Conservation (phyloP, 306 rosid species). For the Gastrolobium villosum region DNA sequence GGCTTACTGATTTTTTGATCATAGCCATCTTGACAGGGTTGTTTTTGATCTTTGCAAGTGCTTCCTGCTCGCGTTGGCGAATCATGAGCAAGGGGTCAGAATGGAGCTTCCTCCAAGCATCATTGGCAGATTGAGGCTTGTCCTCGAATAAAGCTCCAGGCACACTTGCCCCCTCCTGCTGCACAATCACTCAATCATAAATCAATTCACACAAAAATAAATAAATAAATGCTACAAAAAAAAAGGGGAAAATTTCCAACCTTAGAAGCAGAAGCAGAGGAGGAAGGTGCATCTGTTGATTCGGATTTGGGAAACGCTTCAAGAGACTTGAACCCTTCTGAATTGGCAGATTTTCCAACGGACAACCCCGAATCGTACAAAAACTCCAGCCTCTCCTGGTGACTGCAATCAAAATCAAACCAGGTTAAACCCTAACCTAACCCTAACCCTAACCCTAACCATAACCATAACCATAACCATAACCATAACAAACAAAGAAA, state of each 20-base stretch:
- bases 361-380: constrained; percentile 91
- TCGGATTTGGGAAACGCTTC: constrained; percentile 72
- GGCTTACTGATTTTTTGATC: constrained; percentile 83
- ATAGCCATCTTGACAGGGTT: constrained; percentile 96
- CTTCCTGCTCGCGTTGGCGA: constrained; percentile 94
- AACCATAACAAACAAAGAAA: background rate
- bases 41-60: constrained; percentile 78
- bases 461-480: constrained; percentile 42
- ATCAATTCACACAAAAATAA: constrained; percentile 15
- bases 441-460: constrained; percentile 38
- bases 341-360: constrained; percentile 69
- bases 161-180: constrained; percentile 57
- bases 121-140: constrained; percentile 93
- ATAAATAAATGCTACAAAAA: background rate
- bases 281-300: constrained; percentile 57
- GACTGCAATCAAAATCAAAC: constrained; percentile 55
- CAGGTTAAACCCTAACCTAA: constrained; percentile 25
- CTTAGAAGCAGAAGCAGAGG: constrained; percentile 65
- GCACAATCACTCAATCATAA: constrained; percentile 12
- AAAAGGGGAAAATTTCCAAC: constrained; percentile 23
- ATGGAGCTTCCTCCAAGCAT: constrained; percentile 96
- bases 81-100: constrained; percentile 96
- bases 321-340: constrained; percentile 82
- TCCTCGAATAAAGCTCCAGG: constrained; percentile 95
- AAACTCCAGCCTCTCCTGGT: constrained; percentile 92